phyloP scores from a whole-genome alignment of 1,139 yeast genomes.

The Suhomyces panamericanus region DNA sequence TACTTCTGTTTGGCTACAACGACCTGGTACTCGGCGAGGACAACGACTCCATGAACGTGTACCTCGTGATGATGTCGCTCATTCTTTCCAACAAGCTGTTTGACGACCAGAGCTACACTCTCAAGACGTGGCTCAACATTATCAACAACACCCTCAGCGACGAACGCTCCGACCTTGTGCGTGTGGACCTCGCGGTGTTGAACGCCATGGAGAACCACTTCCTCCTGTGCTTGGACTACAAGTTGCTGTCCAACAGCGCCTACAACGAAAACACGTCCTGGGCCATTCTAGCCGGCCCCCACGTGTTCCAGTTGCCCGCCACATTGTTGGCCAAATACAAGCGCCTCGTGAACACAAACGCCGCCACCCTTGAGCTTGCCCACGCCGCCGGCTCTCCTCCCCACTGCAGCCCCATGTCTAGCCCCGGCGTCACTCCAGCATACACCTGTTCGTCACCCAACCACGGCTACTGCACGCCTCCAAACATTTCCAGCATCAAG shows the following conservation, averaged over 20 bases:
- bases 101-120: slow-evolving; percentile 54
- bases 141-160: slow-evolving; percentile 16
- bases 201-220: slow-evolving; percentile 35
- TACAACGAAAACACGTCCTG: slow-evolving; percentile 28
- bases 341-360: slow-evolving; percentile 8
- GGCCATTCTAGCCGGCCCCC: slow-evolving; percentile 13
- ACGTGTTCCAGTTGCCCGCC: slow-evolving; percentile 24
- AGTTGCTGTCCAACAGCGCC: slow-evolving; percentile 28
- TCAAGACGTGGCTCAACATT: slow-evolving; percentile 50
- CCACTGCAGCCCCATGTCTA: not conserved
- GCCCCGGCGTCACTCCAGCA: slow-evolving; percentile 7
- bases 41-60: slow-evolving; percentile 22
- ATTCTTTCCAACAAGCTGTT: slow-evolving; percentile 49
- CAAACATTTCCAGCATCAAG: slow-evolving; percentile 5
- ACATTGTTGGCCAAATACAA: slow-evolving; percentile 11
- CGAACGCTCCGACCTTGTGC: slow-evolving; percentile 6
- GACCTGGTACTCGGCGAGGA: slow-evolving; percentile 7
- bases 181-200: slow-evolving; percentile 23
- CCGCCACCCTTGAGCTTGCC: not conserved
- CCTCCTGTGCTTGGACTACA: slow-evolving; percentile 31
- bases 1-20: slow-evolving; percentile 11
- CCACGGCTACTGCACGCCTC: slow-evolving; percentile 9
- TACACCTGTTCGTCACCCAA: slow-evolving; percentile 5
- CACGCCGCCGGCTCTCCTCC: not conserved
- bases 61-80: slow-evolving; percentile 36